A percentile compares a stretch with the other conserved stretches of the same genome.
phyloP scores from a whole-genome alignment of 345 rosid genomes.

The Hibiscus mutabilis region DNA sequence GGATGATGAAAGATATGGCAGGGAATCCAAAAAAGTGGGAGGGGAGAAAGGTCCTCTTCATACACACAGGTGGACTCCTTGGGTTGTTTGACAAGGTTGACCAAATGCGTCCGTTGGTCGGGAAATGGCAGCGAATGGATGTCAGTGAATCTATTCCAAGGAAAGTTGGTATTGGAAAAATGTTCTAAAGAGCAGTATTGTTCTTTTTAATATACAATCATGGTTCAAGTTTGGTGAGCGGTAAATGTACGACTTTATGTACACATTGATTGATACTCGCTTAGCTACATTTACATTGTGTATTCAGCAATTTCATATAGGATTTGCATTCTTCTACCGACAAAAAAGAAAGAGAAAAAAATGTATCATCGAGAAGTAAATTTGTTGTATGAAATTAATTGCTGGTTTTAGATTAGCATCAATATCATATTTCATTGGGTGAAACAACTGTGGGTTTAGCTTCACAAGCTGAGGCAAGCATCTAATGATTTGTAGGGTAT shows the following conservation, averaged over 20 bases:
- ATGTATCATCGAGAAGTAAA: background rate
- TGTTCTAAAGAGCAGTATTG: constrained; percentile 40
- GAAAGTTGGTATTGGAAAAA: constrained; percentile 67
- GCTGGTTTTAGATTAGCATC: no score
- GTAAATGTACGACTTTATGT: background rate
- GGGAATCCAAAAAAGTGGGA: constrained; percentile 75
- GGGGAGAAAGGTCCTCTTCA: constrained; percentile 68
- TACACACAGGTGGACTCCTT: constrained; percentile 84
- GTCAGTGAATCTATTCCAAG: constrained; percentile 68
- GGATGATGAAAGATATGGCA: constrained; percentile 68
- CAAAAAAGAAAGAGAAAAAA: no score
- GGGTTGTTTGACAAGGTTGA: constrained; percentile 80
- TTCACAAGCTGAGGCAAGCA: background rate
- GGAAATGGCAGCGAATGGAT: constrained; percentile 69
- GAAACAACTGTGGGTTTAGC: background rate
- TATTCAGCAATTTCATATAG: background rate
- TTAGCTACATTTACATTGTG: background rate
- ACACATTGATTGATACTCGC: background rate
- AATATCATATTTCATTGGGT: background rate
- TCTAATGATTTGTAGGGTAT: constrained; percentile 10
- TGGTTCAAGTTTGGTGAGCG: background rate
- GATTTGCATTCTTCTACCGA: background rate
- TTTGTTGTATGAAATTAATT: background rate
- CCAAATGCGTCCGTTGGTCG: constrained; percentile 53
- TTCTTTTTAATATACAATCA: background rate